phyloP scores from a whole-genome alignment of 1,284 basidiomycete genomes.

The Microbotryum violaceum region DNA sequence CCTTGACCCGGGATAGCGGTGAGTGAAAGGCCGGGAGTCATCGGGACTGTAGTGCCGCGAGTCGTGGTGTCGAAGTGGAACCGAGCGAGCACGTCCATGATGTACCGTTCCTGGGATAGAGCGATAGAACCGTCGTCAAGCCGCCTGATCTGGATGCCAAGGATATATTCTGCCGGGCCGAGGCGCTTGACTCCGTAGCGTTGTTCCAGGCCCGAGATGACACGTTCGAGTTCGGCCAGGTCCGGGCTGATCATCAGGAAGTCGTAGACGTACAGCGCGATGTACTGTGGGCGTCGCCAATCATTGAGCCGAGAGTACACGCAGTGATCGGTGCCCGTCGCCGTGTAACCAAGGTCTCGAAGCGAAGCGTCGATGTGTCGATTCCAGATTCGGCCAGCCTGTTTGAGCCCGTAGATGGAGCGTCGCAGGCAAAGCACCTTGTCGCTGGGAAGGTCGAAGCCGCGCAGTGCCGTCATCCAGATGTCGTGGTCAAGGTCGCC shows the following conservation, averaged over 20 bases:
- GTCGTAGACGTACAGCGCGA: constrained; percentile 43
- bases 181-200: no score
- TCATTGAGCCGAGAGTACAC: constrained; percentile 14
- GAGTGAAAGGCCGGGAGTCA: no score
- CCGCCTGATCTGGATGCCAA: no score
- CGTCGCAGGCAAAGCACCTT: constrained; percentile 29
- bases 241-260: constrained; percentile 34
- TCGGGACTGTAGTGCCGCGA: no score
- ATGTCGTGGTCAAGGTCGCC: no score
- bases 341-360: constrained; percentile 31
- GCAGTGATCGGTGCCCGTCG: constrained; percentile 31
- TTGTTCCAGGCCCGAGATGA: constrained; percentile 38
- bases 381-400: constrained; percentile 43
- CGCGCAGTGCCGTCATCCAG: neutral
- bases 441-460: constrained; percentile 4
- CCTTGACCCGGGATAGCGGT: no score
- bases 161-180: no score
- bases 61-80: no score
- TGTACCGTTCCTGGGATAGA: no score
- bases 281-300: neutral
- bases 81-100: no score
- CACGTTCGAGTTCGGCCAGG: constrained; percentile 21
- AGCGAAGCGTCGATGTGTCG: constrained; percentile 34
- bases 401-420: constrained; percentile 46
- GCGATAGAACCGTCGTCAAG: no score